These are phyloP conservation scores for Botrytis squamosa DNA, from an alignment of 2,329 filamentous ascomycete genomes.

Conservation along the genomic window DNA sequence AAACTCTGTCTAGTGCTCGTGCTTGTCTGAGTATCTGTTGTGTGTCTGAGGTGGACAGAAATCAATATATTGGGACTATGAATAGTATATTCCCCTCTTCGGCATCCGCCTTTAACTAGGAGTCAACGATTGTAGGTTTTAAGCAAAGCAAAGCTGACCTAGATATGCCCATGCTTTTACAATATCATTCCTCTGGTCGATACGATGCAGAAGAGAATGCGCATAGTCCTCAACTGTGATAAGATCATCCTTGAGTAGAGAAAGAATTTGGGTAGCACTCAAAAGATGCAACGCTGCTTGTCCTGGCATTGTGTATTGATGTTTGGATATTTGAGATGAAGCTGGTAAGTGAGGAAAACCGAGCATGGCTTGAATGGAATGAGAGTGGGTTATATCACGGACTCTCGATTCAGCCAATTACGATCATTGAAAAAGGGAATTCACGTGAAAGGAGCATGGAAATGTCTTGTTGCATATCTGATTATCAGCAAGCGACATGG, in stretches of 20 bases:
- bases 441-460: neutral
- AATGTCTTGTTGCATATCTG: conserved; percentile 10
- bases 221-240: neutral
- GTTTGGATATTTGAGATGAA: neutral
- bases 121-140: too few relatives aligned
- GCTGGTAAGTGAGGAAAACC: neutral
- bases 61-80: neutral
- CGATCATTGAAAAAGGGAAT: neutral
- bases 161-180: neutral
- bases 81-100: too few relatives aligned
- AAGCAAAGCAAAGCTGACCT: neutral
- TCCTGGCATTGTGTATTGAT: neutral
- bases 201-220: neutral
- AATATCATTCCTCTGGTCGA: neutral
- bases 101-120: too few relatives aligned
- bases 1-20: neutral
- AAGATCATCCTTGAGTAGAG: neutral
- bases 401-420: neutral
- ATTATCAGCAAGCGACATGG: neutral
- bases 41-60: neutral
- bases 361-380: neutral
- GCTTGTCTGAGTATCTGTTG: neutral
- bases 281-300: too few relatives aligned
- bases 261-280: neutral
- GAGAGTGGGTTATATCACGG: neutral